A percentile compares a stretch with the other conserved stretches of the same genome.
Evolutionary conservation across 345 rosid genomes (phyloP).

Genomic region (Laguncularia racemosa): DNA sequence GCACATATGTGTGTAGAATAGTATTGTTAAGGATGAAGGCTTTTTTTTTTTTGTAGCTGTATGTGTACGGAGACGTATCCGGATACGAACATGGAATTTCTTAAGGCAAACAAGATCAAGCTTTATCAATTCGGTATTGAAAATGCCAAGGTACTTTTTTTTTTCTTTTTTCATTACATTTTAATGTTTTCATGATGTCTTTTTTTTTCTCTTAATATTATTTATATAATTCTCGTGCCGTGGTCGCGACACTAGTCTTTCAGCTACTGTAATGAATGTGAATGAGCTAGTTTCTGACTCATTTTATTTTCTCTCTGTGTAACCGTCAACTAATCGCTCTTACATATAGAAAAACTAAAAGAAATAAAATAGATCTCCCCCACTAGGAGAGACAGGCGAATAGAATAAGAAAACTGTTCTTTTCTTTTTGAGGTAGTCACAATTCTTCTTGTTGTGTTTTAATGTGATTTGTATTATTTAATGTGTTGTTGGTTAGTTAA

Average conservation of each 20-base stretch:
- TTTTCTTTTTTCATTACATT: neutral
- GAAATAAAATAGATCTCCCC: no score
- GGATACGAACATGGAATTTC: constrained; percentile 61
- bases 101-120: constrained; percentile 71
- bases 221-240: neutral
- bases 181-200: neutral
- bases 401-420: no score
- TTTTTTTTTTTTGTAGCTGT: constrained; percentile 30
- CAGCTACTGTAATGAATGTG: no score
- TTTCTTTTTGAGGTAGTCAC: neutral
- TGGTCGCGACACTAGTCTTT: neutral
- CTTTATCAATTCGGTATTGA: constrained; percentile 90
- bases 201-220: neutral
- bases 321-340: no score
- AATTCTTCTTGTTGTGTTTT: neutral
- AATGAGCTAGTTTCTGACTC: no score
- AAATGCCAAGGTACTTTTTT: constrained; percentile 56
- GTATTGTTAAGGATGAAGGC: no score
- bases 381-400: no score
- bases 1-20: no score
- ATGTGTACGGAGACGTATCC: constrained; percentile 92
- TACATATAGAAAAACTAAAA: no score
- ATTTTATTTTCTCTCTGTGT: no score
- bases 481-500: no score
- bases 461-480: neutral